Base-by-base conservation (phyloP, 805 yeast genomes). In the Saturnispora hagleri region DNA sequence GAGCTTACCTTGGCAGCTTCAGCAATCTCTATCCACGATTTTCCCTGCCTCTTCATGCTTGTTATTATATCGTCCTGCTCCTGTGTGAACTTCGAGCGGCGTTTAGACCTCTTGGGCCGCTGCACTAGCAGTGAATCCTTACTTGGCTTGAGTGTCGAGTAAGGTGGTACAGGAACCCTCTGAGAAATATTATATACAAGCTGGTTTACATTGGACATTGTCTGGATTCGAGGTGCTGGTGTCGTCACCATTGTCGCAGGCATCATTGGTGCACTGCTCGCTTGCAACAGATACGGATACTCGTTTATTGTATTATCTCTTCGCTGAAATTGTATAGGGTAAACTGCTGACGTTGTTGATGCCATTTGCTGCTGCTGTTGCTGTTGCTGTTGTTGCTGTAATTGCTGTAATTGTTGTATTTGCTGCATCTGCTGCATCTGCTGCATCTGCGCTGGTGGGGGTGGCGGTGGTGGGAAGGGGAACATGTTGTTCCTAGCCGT, bases 21-120 rank as follows among this genome's bases (percentile, higher is more conserved):
- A 0, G 90, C 89, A 45, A 85, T 85, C 55, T 84, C 88, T 5
- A 77, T 80, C 91, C 93, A 85, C 1, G 80, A 68, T 56, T 76
- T 78, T 31, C 90, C 89, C 46, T 74, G 73, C 51, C 71, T 73
- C 62, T 85, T 86, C 62, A 85, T 64, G 18, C 70, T 69, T 7
- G 85, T 74, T 36, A 85, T 85, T 67, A 80, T 57, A 3, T 74
- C 77, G 63, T 85, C 93, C 63, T 85, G 91, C 53, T 78, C 81
- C 55, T 75, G 71, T 26, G 85, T 71, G 63, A 82, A 85, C 62
- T 86, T 85, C n/a, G 88, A 80, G 59, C 76, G 79, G 48, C 88
- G 71, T 57, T 76, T 77, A 8, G 77, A 69, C 34, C 86, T 68
- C 52, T 77, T 79, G 41, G 75, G 58, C 22, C 54, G 58, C 48